phyloP scores from a whole-genome alignment of 1,139 yeast species.

The Geotrichum europaeum region DNA sequence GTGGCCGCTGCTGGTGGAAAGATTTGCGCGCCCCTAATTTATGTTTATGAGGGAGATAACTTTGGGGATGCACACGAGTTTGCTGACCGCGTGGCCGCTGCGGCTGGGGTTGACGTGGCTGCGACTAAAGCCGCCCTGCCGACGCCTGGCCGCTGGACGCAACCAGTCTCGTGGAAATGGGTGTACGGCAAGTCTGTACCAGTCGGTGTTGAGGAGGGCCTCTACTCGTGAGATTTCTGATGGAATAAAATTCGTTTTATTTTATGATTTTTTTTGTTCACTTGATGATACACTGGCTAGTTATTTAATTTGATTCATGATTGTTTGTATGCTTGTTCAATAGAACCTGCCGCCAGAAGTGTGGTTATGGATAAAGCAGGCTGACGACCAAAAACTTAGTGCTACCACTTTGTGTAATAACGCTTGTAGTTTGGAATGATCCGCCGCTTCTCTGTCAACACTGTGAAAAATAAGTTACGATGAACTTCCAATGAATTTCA shows the following conservation, averaged over 20 bases:
- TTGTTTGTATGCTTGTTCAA: neutral
- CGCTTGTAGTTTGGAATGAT: too few relatives aligned
- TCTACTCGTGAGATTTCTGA: conserved; percentile 46
- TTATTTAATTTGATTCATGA: neutral
- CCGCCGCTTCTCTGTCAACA: too few relatives aligned
- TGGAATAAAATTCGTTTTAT: neutral
- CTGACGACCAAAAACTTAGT: neutral
- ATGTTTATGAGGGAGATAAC: conserved; percentile 88
- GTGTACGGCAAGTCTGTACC: conserved; percentile 76
- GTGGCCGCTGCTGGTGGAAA: conserved; percentile 20
- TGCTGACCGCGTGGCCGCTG: conserved; percentile 40
- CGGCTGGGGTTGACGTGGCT: conserved; percentile 30
- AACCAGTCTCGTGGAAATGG: conserved; percentile 79
- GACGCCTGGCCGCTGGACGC: conserved; percentile 35
- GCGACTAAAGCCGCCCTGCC: conserved; percentile 17
- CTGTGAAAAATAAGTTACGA: too few relatives aligned
- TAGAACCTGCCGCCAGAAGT: neutral
- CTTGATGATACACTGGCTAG: neutral
- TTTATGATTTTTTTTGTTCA: neutral
- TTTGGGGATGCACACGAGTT: conserved; percentile 60
- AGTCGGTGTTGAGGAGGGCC: conserved; percentile 66
- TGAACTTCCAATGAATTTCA: neutral
- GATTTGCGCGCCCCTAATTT: conserved; percentile 35
- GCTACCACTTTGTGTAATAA: neutral
- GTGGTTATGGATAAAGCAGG: neutral